phyloP scores from a whole-genome alignment of 2,329 filamentous ascomycete genomes.

The Fusarium newnesense region DNA sequence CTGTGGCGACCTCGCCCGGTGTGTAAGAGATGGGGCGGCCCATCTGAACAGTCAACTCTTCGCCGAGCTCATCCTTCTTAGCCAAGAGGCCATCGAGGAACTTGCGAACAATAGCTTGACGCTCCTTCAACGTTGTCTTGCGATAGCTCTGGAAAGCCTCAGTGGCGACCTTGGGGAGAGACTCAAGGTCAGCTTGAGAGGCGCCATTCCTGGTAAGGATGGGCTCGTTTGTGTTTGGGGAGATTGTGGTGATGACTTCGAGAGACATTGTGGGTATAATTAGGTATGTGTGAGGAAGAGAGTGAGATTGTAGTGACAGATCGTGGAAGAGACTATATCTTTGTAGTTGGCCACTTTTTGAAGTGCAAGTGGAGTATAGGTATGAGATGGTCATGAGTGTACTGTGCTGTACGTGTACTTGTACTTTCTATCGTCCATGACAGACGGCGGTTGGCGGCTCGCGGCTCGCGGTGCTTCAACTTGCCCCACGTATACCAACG shows the following conservation, averaged over 20 bases:
- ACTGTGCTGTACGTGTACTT: neutral
- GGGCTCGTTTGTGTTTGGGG: slow-evolving; percentile 86
- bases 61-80: slow-evolving; percentile 81
- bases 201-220: slow-evolving; percentile 83
- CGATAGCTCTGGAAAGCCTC: slow-evolving; percentile 82
- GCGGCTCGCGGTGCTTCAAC: slow-evolving; percentile 18
- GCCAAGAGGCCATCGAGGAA: slow-evolving; percentile 77
- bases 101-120: slow-evolving; percentile 83
- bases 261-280: slow-evolving; percentile 62
- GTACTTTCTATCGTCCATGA: slow-evolving; percentile 9
- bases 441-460: slow-evolving; percentile 34
- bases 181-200: slow-evolving; percentile 74
- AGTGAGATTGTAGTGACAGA: slow-evolving; percentile 2
- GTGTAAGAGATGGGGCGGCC: slow-evolving; percentile 91
- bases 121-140: slow-evolving; percentile 77
- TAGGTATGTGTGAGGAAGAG: neutral
- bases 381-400: slow-evolving; percentile 19
- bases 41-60: slow-evolving; percentile 94
- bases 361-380: slow-evolving; percentile 37
- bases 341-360: slow-evolving; percentile 25
- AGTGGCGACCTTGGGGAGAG: slow-evolving; percentile 76
- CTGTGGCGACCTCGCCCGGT: slow-evolving; percentile 84
- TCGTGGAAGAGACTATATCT: slow-evolving; percentile 22
- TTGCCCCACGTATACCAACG: slow-evolving; percentile 42
- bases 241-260: slow-evolving; percentile 81